Conservation (phyloP, 2,329 filamentous ascomycete genomes). For the Fusarium aywerte region DNA sequence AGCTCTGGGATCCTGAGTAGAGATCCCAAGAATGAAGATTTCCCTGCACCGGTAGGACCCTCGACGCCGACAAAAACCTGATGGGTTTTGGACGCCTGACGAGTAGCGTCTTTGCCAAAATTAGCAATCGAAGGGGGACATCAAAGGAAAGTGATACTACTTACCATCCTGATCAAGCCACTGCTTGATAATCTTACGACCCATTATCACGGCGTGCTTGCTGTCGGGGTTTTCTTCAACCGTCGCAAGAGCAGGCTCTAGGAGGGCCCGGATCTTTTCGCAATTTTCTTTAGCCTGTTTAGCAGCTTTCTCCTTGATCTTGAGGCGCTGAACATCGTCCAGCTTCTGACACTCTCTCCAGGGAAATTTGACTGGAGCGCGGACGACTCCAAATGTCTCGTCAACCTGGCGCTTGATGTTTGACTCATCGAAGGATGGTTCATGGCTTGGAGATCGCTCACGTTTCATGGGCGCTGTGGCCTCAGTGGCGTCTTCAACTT, state of each 20-base stretch:
- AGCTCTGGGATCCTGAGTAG: slow-evolving; percentile 37
- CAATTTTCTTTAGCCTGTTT: background rate
- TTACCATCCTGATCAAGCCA: slow-evolving; percentile 9
- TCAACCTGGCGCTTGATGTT: background rate
- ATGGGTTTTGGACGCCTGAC: background rate
- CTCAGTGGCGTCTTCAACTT: background rate
- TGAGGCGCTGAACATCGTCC: background rate
- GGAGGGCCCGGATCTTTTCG: background rate
- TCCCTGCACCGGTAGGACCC: slow-evolving; percentile 31
- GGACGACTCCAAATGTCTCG: background rate
- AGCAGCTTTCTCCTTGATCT: slow-evolving; percentile 14
- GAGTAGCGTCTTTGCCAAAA: too few species aligned
- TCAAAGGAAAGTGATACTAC: too few species aligned
- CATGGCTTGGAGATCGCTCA: background rate
- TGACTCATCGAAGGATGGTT: rapidly evolving
- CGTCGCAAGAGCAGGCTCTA: background rate
- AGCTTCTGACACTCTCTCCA: background rate
- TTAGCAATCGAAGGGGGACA: too few species aligned
- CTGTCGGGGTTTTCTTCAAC: background rate
- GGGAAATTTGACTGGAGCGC: background rate
- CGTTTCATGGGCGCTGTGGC: background rate
- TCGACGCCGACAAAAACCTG: slow-evolving; percentile 26
- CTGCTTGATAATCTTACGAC: background rate
- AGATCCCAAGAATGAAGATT: slow-evolving; percentile 18
- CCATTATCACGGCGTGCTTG: background rate